phyloP scores from a whole-genome alignment of 1,139 yeast genomes.

The Geotrichum fermentans region DNA sequence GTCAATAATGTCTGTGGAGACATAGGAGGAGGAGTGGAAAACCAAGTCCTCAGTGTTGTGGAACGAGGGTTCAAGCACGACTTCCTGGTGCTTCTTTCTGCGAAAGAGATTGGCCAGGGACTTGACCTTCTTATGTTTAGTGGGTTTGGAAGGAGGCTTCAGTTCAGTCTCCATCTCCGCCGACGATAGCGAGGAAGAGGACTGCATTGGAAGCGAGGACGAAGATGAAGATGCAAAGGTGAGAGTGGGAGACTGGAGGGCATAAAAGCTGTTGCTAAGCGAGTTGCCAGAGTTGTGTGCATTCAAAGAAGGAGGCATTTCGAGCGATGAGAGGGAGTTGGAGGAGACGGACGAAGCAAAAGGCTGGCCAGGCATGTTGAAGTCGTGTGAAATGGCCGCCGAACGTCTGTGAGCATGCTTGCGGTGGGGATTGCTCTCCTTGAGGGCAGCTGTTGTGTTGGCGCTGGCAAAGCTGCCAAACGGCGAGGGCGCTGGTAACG shows the following conservation, averaged over 20 bases:
- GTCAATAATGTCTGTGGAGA: conserved; percentile 15
- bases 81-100: background rate
- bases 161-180: background rate
- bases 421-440: conserved; percentile 14
- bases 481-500: background rate
- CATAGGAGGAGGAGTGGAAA: conserved; percentile 22
- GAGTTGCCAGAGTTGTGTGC: background rate
- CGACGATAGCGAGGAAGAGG: conserved; percentile 13
- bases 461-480: conserved; percentile 1
- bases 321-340: background rate
- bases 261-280: conserved; percentile 10
- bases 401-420: conserved; percentile 36
- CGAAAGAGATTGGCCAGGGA: conserved; percentile 27
- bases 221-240: conserved; percentile 25
- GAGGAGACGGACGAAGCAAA: conserved; percentile 2
- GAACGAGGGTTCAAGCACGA: conserved; percentile 6
- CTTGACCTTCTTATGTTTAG: conserved; percentile 25
- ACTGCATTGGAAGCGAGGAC: conserved; percentile 19
- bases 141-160: conserved; percentile 4
- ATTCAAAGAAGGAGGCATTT: conserved; percentile 4
- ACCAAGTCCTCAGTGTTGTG: conserved; percentile 17
- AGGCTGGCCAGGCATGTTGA: background rate
- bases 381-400: conserved; percentile 35
- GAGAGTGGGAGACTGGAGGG: conserved; percentile 24
- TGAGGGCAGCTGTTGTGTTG: background rate